phyloP scores from a whole-genome alignment of 148 eudicot genomes.

The Cornus florida region DNA sequence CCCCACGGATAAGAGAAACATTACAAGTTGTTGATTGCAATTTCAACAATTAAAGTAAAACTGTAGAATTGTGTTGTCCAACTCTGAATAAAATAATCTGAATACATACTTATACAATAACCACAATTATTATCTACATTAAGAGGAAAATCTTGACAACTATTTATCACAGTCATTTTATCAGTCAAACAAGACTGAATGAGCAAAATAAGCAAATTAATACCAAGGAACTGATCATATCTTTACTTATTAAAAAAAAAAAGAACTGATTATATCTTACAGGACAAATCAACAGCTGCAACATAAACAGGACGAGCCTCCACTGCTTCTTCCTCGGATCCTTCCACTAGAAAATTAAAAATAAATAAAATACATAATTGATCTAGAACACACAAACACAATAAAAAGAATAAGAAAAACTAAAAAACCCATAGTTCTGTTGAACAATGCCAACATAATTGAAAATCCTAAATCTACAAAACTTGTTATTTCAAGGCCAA shows the following conservation, averaged over 20 bases:
- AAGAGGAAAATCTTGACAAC: neutral
- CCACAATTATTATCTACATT: neutral
- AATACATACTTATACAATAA: neutral
- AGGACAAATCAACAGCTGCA: conserved; percentile 79
- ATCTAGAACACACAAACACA: neutral
- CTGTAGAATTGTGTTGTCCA: neutral
- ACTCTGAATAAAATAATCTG: neutral
- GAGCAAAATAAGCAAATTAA: neutral
- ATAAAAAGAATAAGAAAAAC: neutral
- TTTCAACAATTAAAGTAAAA: neutral
- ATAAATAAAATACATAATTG: conserved; percentile 1
- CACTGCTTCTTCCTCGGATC: conserved; percentile 61
- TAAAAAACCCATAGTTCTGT: neutral
- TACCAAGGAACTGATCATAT: neutral
- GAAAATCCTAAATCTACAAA: neutral
- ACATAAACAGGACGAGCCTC: conserved; percentile 86
- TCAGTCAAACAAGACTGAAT: neutral
- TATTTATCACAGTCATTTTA: neutral
- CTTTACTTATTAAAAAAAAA: neutral
- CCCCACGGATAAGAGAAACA: too few relatives aligned
- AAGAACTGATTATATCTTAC: conserved; percentile 44
- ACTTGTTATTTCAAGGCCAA: neutral
- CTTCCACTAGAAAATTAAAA: conserved; percentile 52
- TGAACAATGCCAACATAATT: neutral
- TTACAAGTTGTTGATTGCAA: neutral